These are phyloP conservation scores for Cladorrhinum sp. DNA, from an alignment of 2,329 filamentous ascomycete genomes.

Conservation along the genomic window DNA sequence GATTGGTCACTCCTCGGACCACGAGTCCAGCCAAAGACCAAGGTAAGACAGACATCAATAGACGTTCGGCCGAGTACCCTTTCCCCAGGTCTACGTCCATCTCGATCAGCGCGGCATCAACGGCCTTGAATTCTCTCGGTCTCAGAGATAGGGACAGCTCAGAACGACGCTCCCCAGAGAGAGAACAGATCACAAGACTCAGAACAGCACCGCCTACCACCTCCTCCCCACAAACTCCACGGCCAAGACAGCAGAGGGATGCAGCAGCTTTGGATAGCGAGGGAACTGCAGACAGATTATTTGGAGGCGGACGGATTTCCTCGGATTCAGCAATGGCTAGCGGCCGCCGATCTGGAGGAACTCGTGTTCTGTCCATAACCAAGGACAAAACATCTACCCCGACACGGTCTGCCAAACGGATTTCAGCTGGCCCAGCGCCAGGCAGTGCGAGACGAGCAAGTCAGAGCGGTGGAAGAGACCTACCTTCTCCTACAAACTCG, in stretches of 20 bases:
- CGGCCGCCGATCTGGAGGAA: conserved; percentile 7
- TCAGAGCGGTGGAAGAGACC: background rate
- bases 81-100: conserved; percentile 43
- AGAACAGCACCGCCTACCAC: conserved; percentile 21
- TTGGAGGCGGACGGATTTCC: conserved; percentile 11
- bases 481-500: conserved; percentile 16
- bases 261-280: conserved; percentile 10
- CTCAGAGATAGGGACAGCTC: conserved; percentile 26
- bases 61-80: conserved; percentile 41
- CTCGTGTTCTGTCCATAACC: conserved; percentile 8
- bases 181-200: conserved; percentile 14
- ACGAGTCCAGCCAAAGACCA: conserved; percentile 29
- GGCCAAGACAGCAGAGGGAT: conserved; percentile 12
- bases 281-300: background rate
- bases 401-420: conserved; percentile 11
- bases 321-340: conserved; percentile 21
- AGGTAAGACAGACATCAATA: conserved; percentile 30
- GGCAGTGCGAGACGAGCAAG: conserved; percentile 6
- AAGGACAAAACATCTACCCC: conserved; percentile 6
- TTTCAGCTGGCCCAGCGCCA: background rate
- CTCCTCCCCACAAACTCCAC: conserved; percentile 20
- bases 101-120: conserved; percentile 56
- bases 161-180: conserved; percentile 11
- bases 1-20: conserved; percentile 44
- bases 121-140: conserved; percentile 43